Base-by-base conservation (phyloP, 208 protist species). In the Acanthamoeba culbertsoni region DNA sequence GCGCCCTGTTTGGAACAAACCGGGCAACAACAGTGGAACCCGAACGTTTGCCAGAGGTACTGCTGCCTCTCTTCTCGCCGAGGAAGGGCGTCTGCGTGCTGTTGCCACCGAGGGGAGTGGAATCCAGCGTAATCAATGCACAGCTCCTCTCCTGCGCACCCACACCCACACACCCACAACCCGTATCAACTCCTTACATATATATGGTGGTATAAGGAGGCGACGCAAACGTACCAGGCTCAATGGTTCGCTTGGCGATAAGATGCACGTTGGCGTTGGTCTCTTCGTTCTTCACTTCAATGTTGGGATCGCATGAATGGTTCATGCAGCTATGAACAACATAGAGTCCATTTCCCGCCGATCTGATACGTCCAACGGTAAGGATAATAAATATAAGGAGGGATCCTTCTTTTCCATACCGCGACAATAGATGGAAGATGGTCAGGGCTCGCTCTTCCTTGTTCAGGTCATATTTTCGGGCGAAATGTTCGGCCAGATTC, bases 231-330 rank as follows among this genome's bases (percentile, higher is more conserved):
- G 20, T n/a, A 79, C 68, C 68, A 51, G 37, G 68, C 37, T 43
- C 40, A 2, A 79, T 79, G 12, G 31, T 10, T 35, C 68, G 68
- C 37, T 79, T 79, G 40, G 68, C 68, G 26, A 79, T 31, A 40
- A 79, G 68, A 48, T 79, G 68, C 68, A 79, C 8, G 68, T 79
- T 79, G 68, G 68, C 68, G n/a, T 79, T 79, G 37, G 68, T 43
- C 18, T 79, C 68, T 20, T 79, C 68, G 42, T 79, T 79, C 23
- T 28, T 33, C 37, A 79, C 68, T 35, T 79, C 37, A 40, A 79
- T 79, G 68, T 79, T 79, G 1, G 68, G 68, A n/a, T 79, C 68
- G 37, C 68, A 79, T 2, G 68, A 45, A 23, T 79, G 68, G 68
- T 79, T 79, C 68, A 79, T 79, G 37, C 68, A 79, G 68, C 68